Evolutionary conservation across 2,329 filamentous ascomycete species (phyloP).

Genomic region (Claviceps maximensis): DNA sequence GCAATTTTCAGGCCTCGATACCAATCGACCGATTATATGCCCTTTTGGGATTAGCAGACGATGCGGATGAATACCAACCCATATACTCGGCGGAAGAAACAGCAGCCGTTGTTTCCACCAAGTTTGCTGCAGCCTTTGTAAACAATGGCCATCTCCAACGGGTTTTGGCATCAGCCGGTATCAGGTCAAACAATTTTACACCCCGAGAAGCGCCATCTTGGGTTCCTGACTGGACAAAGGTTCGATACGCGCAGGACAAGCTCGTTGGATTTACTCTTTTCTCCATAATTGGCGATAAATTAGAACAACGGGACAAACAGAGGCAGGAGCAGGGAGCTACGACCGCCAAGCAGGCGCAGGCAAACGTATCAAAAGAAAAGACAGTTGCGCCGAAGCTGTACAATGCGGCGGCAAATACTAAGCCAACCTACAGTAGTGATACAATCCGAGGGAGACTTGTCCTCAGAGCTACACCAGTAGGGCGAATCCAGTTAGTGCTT

Average conservation of each 20-base stretch:
- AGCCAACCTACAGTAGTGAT: neutral
- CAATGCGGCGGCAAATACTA: neutral
- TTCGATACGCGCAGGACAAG: conserved; percentile 2
- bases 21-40: conserved; percentile 3
- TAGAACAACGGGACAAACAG: neutral
- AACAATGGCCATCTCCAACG: conserved; percentile 2
- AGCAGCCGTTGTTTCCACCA: conserved; percentile 1
- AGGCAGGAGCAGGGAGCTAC: neutral
- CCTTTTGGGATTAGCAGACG: conserved; percentile 6
- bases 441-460: neutral
- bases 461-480: neutral
- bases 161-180: conserved; percentile 4
- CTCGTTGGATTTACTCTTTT: conserved; percentile 1
- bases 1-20: conserved; percentile 5
- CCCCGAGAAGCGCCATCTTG: conserved; percentile 2
- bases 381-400: neutral
- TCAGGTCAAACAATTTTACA: neutral
- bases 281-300: neutral
- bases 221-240: conserved; percentile 7
- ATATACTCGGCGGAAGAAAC: conserved; percentile 6
- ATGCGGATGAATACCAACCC: conserved; percentile 2
- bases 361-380: neutral
- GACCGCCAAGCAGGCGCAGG: neutral
- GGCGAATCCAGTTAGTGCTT: neutral
- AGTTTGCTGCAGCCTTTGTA: conserved; percentile 5